phyloP scores from a whole-genome alignment of 768 basidiomycete species.

The Termitomyces titanicus region DNA sequence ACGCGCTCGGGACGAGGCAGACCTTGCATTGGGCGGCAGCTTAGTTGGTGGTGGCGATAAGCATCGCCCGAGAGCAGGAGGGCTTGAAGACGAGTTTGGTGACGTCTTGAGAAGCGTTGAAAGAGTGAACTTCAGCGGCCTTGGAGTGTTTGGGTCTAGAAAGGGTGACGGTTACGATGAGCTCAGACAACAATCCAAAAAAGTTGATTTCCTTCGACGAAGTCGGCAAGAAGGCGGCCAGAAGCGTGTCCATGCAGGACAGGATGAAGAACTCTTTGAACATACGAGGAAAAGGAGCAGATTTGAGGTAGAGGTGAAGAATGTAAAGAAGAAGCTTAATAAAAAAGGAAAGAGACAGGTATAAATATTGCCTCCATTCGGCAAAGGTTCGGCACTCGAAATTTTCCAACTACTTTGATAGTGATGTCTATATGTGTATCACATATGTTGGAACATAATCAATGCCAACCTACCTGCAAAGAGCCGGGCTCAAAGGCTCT shows the following conservation, averaged over 20 bases:
- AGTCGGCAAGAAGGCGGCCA: constrained; percentile 37
- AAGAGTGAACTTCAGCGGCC: constrained; percentile 26
- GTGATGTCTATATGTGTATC: too few species aligned
- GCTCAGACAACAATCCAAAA: constrained; percentile 65
- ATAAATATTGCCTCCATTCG: too few species aligned
- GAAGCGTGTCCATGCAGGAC: constrained; percentile 22
- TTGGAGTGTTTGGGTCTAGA: constrained; percentile 28
- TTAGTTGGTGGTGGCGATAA: constrained; percentile 40
- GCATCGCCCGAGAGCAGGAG: constrained; percentile 57
- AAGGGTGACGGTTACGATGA: constrained; percentile 79
- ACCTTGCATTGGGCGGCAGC: constrained; percentile 80
- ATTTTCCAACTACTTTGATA: too few species aligned
- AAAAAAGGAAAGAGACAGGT: constrained; percentile 2
- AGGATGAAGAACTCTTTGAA: constrained; percentile 21
- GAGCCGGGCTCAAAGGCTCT: too few species aligned
- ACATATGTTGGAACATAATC: too few species aligned
- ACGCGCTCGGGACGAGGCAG: constrained; percentile 77
- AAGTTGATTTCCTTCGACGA: constrained; percentile 54
- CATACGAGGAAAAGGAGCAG: constrained; percentile 41
- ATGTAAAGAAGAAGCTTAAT: constrained; percentile 32
- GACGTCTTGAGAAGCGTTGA: constrained; percentile 70
- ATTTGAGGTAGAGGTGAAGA: constrained; percentile 47
- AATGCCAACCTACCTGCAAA: too few species aligned
- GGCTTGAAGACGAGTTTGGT: constrained; percentile 80
- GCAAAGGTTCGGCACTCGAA: too few species aligned